Base-by-base conservation (phyloP, 2,329 filamentous ascomycete genomes). In the Penicillium sp. region DNA sequence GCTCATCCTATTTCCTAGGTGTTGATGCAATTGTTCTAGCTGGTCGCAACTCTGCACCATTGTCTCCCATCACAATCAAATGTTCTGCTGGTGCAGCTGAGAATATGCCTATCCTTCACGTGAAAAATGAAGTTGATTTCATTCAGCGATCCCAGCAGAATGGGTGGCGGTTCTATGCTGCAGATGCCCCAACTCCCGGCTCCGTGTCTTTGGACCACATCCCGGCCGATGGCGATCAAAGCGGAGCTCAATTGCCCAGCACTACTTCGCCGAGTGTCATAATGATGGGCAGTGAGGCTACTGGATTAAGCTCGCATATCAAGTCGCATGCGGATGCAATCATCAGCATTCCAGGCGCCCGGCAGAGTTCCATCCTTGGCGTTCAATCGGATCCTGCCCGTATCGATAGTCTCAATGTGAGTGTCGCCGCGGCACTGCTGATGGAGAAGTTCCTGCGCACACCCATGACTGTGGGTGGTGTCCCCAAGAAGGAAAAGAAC, bases 381-480 rank as follows among this genome's bases (percentile, higher is more conserved):
- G 62, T 70, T 10, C 59, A 65, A 12, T 68, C 71, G 17, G 75
- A 78, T 62, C 70, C 70, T 5, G 72, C 86, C 64, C 71, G 82
- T 1, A 86, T 99, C 3, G 93, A 97, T 74, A 96, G 92, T 73
- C 77, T 99, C 72, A 97, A 99, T 71, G 94, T 97, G 40, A 91
- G 90, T 70, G 93, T 96, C 21, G 93, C 94, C 1, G 86, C 90
- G 7, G 91, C 86, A 1, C 78, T 97, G 49, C 77, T 97, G 50
- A 76, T 76, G 62, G 69, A 78, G 54, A 74, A 69, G 61, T 76
- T 78, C 56, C 63, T 77, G 50, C 71, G 69, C 4, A 63, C 68
- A 27, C 73, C 72, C n/a, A 59, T 75, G 31, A 63, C 64, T 31
- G 51, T 73, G 33, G 63, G 66, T 19, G 60, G 63, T 27, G 56